These are phyloP conservation scores for Colletotrichum eremochloae DNA, from an alignment of 2,329 filamentous ascomycete species.

Conservation along the genomic window DNA sequence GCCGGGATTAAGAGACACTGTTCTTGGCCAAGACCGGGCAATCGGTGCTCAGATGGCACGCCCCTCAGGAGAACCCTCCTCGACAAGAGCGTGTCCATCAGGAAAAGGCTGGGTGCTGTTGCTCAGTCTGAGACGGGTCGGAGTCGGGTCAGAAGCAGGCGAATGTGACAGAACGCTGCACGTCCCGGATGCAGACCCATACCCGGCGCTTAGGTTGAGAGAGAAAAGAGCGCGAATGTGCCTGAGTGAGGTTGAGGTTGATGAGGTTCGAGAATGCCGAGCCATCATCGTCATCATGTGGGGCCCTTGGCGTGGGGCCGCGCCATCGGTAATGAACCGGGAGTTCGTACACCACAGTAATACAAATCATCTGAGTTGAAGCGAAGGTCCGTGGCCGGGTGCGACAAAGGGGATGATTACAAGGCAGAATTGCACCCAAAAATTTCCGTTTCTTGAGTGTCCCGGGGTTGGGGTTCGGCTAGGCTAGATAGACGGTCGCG, in stretches of 20 bases:
- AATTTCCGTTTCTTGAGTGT: constrained; percentile 9
- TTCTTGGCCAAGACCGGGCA: background rate
- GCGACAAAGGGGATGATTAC: constrained; percentile 16
- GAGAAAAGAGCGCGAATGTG: constrained; percentile 8
- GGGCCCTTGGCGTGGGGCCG: constrained; percentile 27
- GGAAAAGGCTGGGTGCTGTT: constrained; percentile 10
- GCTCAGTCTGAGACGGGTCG: background rate
- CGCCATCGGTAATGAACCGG: constrained; percentile 20
- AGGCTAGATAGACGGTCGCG: constrained; percentile 26
- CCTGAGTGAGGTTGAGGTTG: constrained; percentile 14
- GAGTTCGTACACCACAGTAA: constrained; percentile 13
- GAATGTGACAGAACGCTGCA: constrained; percentile 11
- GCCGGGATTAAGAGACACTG: background rate
- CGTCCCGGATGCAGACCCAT: constrained; percentile 13
- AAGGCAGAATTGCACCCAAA: constrained; percentile 15
- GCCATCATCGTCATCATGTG: constrained; percentile 34
- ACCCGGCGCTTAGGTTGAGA: constrained; percentile 18
- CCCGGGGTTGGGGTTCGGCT: constrained; percentile 29
- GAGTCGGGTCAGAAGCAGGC: constrained; percentile 2
- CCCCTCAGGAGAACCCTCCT: constrained; percentile 2
- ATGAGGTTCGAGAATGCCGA: constrained; percentile 22
- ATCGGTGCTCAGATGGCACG: constrained; percentile 11
- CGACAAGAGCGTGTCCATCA: background rate
- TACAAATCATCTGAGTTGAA: constrained; percentile 29
- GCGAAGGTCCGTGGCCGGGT: constrained; percentile 7